Evolutionary conservation across 2,329 filamentous ascomycete species (phyloP).

Genomic region (Xylariales sp.): DNA sequence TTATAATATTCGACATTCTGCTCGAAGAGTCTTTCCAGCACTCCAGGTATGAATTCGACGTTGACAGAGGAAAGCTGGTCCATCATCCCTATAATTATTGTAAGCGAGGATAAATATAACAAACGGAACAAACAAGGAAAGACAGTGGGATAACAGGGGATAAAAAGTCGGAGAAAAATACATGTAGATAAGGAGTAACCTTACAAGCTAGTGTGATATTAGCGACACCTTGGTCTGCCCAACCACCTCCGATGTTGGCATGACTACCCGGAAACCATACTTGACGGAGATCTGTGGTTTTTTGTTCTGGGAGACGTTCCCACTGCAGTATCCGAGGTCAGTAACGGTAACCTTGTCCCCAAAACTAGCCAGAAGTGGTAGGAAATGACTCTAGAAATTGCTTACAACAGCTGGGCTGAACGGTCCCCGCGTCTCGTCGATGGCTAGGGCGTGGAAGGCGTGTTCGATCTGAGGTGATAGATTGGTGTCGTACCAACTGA

Average conservation of each 20-base stretch:
- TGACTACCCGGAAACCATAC: slow-evolving; percentile 70
- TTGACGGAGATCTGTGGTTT: slow-evolving; percentile 42
- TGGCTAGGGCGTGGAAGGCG: slow-evolving; percentile 54
- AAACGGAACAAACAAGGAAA: too few relatives aligned
- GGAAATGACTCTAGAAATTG: too few relatives aligned
- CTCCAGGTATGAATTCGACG: slow-evolving; percentile 38
- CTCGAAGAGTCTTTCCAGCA: slow-evolving; percentile 23
- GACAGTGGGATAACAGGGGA: too few relatives aligned
- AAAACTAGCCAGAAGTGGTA: too few relatives aligned
- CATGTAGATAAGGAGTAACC: not conserved
- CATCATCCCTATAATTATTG: slow-evolving; percentile 13
- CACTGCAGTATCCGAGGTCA: too few relatives aligned
- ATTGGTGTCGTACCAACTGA: slow-evolving; percentile 49
- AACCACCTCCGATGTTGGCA: slow-evolving; percentile 56
- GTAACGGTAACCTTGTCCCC: too few relatives aligned
- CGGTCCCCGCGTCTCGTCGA: slow-evolving; percentile 51
- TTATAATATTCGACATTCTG: slow-evolving; percentile 37
- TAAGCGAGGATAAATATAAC: not conserved
- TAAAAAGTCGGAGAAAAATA: too few relatives aligned
- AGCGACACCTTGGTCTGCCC: not conserved
- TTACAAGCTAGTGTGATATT: not conserved
- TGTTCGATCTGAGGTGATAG: slow-evolving; percentile 49
- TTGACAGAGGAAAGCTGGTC: slow-evolving; percentile 48
- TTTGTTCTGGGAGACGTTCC: slow-evolving; percentile 37
- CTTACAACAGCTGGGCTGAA: slow-evolving; percentile 52